Base-by-base conservation (phyloP, 352 stramenopile genomes). In the Detonula confervacea region DNA sequence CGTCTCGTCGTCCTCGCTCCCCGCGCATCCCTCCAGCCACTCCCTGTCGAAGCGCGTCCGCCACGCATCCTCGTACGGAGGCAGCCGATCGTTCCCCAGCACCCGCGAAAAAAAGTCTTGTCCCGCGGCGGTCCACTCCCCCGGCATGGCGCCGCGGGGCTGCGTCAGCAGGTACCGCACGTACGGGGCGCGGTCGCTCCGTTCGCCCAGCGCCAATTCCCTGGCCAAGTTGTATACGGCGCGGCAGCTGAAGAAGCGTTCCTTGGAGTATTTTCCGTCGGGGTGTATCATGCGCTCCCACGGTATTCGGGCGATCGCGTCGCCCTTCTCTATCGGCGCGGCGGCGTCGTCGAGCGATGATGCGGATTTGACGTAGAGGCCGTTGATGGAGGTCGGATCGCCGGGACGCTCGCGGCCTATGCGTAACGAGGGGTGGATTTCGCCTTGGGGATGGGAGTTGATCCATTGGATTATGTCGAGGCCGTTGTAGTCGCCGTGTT, bases 401-500 rank as follows among this genome's bases (percentile, higher is more conserved):
- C 78, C 72, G 0, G 78, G 78, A 51, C 18, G 30, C 37, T 80
- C 64, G 3, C 65, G 59, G 24, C 78, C 78, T 22, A 86, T 81
- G 3, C 78, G 65, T 1, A 81, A 11, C 3, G 71, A 79, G 24
- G 66, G 71, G 44, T 86, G 71, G 25, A 86, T 57, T 12, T 63
- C 47, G 0, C 78, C 78, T 3, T 73, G 24, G 25, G 66, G 65
- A 25, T 77, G 46, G 11, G 64, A 75, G 11, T 46, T 60, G 18
- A 86, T 81, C 78, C 78, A 86, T 47, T 75, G 14, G 20, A 86
- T 79, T 11, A 86, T 25, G 52, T 81, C 72, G 14, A 54, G 64
- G 11, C 71, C 78, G 56, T 86, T 76, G 55, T 86, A 86, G 44
- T 81, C 71, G 12, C 71, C 71, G 35, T 81, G 55, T 55, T 81